Evolutionary conservation across 2,329 filamentous ascomycete genomes (phyloP), one percentile per base, ranked within the genome.

Genomic region (Apiospora koreana): DNA sequence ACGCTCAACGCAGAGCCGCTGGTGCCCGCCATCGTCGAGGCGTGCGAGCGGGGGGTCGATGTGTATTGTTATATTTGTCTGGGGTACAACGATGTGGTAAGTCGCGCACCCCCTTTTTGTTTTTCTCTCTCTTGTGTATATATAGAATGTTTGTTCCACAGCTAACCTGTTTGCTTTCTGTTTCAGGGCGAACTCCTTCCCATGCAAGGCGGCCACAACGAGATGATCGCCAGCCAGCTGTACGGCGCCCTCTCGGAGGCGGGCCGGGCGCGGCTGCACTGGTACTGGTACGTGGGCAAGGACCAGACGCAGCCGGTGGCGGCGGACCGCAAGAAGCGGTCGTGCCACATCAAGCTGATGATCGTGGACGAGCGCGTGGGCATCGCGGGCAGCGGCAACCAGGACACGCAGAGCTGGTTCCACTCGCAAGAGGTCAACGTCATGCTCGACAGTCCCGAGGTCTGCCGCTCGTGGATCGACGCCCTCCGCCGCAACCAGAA

Each of bases 401-500:
- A 94, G 78, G 93, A 95, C 75, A 94, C 93, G 1, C 93, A 95
- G 79, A 90, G 87, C 25, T 95, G 92, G 90, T 94, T 87, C 74
- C 93, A 95, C 76, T 91, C 87, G 69, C 92, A 94, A 78, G 93
- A 95, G 79, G 86, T 93, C 69, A 95, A 95, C 74, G 80, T 95
- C 31, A 89, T 95, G 86, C 81, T 94, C 7, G 93, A 95, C 72
- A 91, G 87, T 25, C 75, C 79, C 0, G 78, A 84, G 1, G 82
- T 94, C 0, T 94, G 92, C 74, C 77, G 77, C 41, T 84, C 83
- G 43, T 94, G 92, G 92, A 84, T 88, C 25, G 87, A 89, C 21
- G 88, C 82, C 0, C 83, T 93, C 21, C 81, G 87, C 38, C 83
- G 88, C 31, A 93, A 93, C 76, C 91, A 93, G 77, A 93, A 93